Evolutionary conservation across 306 rosid species (phyloP), one percentile per base, ranked within the genome.

Genomic region (Pachyrhizus erosus): DNA sequence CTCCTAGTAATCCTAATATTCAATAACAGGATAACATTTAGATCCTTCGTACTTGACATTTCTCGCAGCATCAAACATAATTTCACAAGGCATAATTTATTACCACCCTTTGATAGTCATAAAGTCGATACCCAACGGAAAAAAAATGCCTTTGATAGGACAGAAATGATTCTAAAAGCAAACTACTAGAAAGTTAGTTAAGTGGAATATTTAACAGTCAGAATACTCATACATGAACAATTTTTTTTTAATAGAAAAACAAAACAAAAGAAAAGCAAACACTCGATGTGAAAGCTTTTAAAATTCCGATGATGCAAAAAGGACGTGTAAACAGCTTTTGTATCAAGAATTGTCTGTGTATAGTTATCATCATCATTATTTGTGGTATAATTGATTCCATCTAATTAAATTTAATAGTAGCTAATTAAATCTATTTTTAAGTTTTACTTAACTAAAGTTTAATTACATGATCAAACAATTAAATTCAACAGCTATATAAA

Each of bases 141-240:
- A 27, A 61, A 60, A 42, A 48, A 24, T 27, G 76, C 12, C 8
- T 52, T 74, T 73, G 71, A 84, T 20, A 42, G 71, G 80, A 84
- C 80, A 73, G 26, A 73, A 52, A 78, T 24, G 83, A 64, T 82
- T 74, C 76, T 18, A 62, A 73, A 72, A 65, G 69, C 79, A 66
- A 68, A 29, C 81, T n/a, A 71, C 73, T 54, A 58, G 78, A 71
- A 34, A 58, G 66, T 48, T 69, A 21, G 70, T 58, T 37, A 49
- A 66, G 31, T 51, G 76, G 76, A 78, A 83, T 62, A 72, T 52
- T 40, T 64, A 31, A 66, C 58, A 66, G 45, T 42, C n/a, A 54
- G 45, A 79, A n/a, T 54, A 79, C 67, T 67, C 68, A 67, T 51
- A 15, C 67, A 24, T 64, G 73, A 64, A 77, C 11, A 62, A n/a